Percentiles rank a stretch among this genome's conserved stretches.
Conservation (phyloP, 2,329 filamentous ascomycete genomes). For the Colletotrichum falcatum region DNA sequence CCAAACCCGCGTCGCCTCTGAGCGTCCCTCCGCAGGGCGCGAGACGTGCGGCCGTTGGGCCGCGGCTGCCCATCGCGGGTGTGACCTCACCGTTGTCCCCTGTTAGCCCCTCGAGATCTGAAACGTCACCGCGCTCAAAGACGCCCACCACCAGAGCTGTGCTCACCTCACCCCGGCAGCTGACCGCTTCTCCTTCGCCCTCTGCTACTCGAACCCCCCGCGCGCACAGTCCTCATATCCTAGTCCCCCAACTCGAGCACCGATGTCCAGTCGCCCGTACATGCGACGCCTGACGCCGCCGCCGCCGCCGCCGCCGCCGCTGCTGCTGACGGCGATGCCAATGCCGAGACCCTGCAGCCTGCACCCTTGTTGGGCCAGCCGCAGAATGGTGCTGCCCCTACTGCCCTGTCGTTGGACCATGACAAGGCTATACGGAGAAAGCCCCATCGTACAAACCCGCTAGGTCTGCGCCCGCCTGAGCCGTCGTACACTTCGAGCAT, state of each 20-base stretch:
- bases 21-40: conserved; percentile 65
- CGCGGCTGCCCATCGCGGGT: conserved; percentile 42
- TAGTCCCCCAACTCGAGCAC: conserved; percentile 50
- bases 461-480: conserved; percentile 37
- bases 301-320: conserved; percentile 10
- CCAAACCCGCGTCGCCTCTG: conserved; percentile 66
- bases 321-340: conserved; percentile 8
- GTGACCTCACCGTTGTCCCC: conserved; percentile 47
- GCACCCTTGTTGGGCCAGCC: conserved; percentile 26
- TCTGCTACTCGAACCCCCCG: conserved; percentile 32
- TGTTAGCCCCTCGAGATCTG: conserved; percentile 49
- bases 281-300: conserved; percentile 41
- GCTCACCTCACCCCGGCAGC: conserved; percentile 35
- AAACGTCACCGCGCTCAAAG: conserved; percentile 48
- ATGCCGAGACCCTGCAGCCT: conserved; percentile 26
- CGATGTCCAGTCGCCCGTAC: conserved; percentile 37
- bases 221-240: conserved; percentile 46
- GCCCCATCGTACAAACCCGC: conserved; percentile 51
- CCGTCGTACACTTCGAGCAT: conserved; percentile 48
- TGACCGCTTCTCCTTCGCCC: conserved; percentile 44
- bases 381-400: conserved; percentile 28
- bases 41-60: conserved; percentile 52
- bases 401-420: conserved; percentile 31
- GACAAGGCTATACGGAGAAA: conserved; percentile 60
- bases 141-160: conserved; percentile 51